These are phyloP conservation scores for Trichoderma hamatum DNA, from an alignment of 2,329 filamentous ascomycete genomes.

Conservation along the genomic window DNA sequence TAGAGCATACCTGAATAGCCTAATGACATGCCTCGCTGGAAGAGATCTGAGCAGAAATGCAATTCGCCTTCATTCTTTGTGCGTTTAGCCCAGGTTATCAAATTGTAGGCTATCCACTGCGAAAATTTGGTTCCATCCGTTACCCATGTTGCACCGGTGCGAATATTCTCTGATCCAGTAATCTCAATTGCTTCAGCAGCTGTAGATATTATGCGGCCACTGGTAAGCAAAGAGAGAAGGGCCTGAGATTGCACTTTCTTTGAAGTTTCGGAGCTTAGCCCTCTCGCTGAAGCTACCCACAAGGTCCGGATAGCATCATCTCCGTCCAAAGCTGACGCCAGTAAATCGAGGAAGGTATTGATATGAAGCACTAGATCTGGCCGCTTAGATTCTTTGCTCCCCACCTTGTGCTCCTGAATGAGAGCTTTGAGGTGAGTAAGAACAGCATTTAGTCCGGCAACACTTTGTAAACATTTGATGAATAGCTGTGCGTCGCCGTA, in stretches of 20 bases:
- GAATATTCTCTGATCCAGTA: conserved; percentile 42
- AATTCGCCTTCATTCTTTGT: conserved; percentile 39
- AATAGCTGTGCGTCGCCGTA: conserved; percentile 54
- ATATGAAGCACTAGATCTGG: conserved; percentile 50
- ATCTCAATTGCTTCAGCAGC: conserved; percentile 59
- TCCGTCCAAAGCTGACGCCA: conserved; percentile 47
- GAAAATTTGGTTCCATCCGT: conserved; percentile 66
- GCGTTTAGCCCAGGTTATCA: conserved; percentile 51
- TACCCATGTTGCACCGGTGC: conserved; percentile 56
- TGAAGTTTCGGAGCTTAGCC: conserved; percentile 32
- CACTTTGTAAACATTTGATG: conserved; percentile 67
- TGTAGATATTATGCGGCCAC: conserved; percentile 54
- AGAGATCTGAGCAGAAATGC: conserved; percentile 51
- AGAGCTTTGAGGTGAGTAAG: conserved; percentile 68
- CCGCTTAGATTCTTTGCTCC: conserved; percentile 43
- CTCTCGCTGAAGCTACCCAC: conserved; percentile 42
- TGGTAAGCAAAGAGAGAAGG: conserved; percentile 50
- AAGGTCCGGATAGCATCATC: conserved; percentile 42
- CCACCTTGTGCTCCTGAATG: conserved; percentile 53
- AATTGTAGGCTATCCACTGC: conserved; percentile 70
- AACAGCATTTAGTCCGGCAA: conserved; percentile 78
- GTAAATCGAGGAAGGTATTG: conserved; percentile 47
- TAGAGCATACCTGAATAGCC: conserved; percentile 67
- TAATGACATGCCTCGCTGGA: conserved; percentile 66
- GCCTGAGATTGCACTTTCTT: conserved; percentile 41